A percentile compares a stretch with the other conserved stretches of the same genome.
phyloP scores from a whole-genome alignment of 2,329 filamentous ascomycete genomes.

The Corinectria fuckeliana region DNA sequence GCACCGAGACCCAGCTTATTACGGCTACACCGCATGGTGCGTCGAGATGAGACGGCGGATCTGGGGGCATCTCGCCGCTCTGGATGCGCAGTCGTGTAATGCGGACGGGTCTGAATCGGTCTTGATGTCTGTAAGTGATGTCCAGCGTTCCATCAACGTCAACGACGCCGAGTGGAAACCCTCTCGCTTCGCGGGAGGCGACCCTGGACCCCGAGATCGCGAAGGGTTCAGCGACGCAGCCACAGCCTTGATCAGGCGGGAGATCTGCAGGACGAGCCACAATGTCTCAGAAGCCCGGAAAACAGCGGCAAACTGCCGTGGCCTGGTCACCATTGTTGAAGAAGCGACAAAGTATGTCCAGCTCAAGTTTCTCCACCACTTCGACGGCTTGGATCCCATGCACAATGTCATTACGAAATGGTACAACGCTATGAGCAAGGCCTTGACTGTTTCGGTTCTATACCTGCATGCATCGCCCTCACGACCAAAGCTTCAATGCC shows the following conservation, averaged over 20 bases:
- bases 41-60: slow-evolving; percentile 25
- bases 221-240: slow-evolving; percentile 25
- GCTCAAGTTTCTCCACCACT: slow-evolving; percentile 23
- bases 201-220: slow-evolving; percentile 15
- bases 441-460: slow-evolving; percentile 20
- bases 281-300: slow-evolving; percentile 16
- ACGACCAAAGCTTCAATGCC: slow-evolving; percentile 18
- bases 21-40: slow-evolving; percentile 25
- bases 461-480: slow-evolving; percentile 21
- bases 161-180: slow-evolving; percentile 20
- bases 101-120: slow-evolving; percentile 23
- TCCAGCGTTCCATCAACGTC: slow-evolving; percentile 21
- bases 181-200: slow-evolving; percentile 1
- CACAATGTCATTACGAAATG: slow-evolving; percentile 21
- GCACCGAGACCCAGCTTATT: slow-evolving; percentile 26
- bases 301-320: slow-evolving; percentile 13
- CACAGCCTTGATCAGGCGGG: slow-evolving; percentile 18
- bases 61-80: slow-evolving; percentile 24
- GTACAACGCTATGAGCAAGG: slow-evolving; percentile 21
- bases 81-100: slow-evolving; percentile 20
- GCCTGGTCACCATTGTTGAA: slow-evolving; percentile 18
- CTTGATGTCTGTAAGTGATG: slow-evolving; percentile 18
- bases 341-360: slow-evolving; percentile 20
- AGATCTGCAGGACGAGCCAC: slow-evolving; percentile 22
- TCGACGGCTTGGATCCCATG: slow-evolving; percentile 24